Evolutionary conservation across 306 rosid species (phyloP), one percentile per base, ranked within the genome.

Genomic region (Begonia loranthoides): DNA sequence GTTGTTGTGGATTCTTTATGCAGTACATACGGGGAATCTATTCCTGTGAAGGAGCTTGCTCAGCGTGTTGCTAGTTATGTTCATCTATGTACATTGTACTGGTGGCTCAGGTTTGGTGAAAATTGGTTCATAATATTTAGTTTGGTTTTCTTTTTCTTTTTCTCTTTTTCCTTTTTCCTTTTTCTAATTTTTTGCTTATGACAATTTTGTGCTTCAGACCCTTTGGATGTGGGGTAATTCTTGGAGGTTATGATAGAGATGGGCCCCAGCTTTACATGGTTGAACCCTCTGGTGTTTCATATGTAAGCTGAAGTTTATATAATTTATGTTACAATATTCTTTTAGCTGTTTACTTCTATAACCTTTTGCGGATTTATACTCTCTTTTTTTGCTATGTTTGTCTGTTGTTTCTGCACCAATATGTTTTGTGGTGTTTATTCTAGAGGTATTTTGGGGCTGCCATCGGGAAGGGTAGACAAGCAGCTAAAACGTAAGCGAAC

Each of bases 391-490:
- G 54, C 17, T 13, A 24, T 6, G 51, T 56, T 62, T 63, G 15
- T 66, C 2, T 28, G 36, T 28, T 28, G 36, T 28, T 28, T 28
- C 5, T 28, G 8, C 36, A 62, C 55, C 59, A 44, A 72, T 67
- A 16, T 63, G 45, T 60, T 21, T 64, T 60, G 70, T 47, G 58
- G 41, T 28, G 24, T 40, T 51, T 67, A 39, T 66, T 79, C 11
- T 44, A 87, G 96, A 82, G 86, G 65, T 90, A 90, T 71, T 86
- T 86, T 63, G 97, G 97, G 49, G 95, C 97, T 60, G 97, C 97
- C 56, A 90, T 90, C 19, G 99, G 99, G 53, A 90, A 90, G 71
- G 99, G 99, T 33, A 83, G 95, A 51, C 99, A 90, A 64, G 94
- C 95, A 55, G 99, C 99, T 38, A 90, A 90, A 70, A 90, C 99